Percentiles rank a stretch among this genome's conserved stretches.
Conservation (phyloP, 2,329 filamentous ascomycete species). For the Epichloe gansuensis region DNA sequence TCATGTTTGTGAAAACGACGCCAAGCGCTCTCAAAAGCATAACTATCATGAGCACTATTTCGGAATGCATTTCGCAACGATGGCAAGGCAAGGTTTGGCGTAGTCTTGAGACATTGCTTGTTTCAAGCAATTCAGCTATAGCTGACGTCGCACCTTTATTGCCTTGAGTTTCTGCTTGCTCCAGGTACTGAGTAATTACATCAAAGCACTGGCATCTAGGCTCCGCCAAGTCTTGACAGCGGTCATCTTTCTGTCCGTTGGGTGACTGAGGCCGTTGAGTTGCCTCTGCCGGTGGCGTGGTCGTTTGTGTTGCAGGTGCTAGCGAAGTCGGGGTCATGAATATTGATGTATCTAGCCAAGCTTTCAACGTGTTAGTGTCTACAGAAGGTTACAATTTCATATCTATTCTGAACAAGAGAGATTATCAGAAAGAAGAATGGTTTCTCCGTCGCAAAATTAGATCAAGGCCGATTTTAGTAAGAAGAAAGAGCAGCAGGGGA, state of each 20-base stretch:
- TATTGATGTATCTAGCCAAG: not conserved
- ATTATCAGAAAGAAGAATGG: not conserved
- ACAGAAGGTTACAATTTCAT: not conserved
- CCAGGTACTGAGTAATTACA: not conserved
- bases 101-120: not conserved
- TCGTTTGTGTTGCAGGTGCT: not conserved
- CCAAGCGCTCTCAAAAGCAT: not conserved
- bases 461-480: not conserved
- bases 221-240: not conserved
- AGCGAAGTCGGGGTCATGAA: not conserved
- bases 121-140: not conserved
- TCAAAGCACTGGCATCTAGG: not conserved
- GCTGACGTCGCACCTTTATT: not conserved
- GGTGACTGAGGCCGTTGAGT: not conserved
- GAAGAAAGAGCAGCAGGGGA: not conserved
- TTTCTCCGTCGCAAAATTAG: accelerated
- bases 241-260: not conserved
- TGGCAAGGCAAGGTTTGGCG: not conserved
- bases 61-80: not conserved
- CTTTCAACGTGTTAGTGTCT: not conserved
- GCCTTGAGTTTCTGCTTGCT: not conserved
- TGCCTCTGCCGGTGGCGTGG: not conserved
- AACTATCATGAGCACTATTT: not conserved
- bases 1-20: not conserved
- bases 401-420: not conserved